Evolutionary conservation across 768 basidiomycete species (phyloP).

Genomic region (Leccinellum albellum): DNA sequence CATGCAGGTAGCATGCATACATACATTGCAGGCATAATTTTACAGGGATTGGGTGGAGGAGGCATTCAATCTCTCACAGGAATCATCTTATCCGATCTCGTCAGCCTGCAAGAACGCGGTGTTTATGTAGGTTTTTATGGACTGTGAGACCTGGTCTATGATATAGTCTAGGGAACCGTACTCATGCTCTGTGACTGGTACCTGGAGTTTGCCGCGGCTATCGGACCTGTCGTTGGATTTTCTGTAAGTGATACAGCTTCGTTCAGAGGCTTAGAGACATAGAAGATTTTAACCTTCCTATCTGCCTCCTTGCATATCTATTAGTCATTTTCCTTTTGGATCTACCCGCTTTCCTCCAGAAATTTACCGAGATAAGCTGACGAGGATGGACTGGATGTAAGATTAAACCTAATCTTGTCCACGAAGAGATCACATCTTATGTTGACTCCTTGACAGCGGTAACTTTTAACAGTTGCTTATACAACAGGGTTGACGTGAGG

Average conservation of each 20-base stretch:
- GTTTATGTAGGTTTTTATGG: slow-evolving; percentile 35
- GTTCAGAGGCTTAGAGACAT: neutral
- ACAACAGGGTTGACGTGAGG: slow-evolving; percentile 48
- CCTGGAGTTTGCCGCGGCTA: slow-evolving; percentile 36
- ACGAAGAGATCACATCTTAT: neutral
- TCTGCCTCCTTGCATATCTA: slow-evolving; percentile 28
- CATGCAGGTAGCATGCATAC: slow-evolving; percentile 38
- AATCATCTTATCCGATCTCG: slow-evolving; percentile 45
- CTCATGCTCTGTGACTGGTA: slow-evolving; percentile 3
- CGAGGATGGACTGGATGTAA: slow-evolving; percentile 43
- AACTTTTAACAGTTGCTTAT: slow-evolving; percentile 33
- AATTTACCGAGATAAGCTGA: slow-evolving; percentile 33
- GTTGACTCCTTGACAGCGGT: slow-evolving; percentile 28
- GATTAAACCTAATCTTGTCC: slow-evolving; percentile 2
- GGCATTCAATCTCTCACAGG: slow-evolving; percentile 35
- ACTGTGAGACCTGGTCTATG: slow-evolving; percentile 20
- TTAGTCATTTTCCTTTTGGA: slow-evolving; percentile 31
- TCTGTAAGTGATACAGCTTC: slow-evolving; percentile 26
- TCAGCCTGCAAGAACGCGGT: slow-evolving; percentile 45
- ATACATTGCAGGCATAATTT: slow-evolving; percentile 40
- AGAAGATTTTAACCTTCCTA: slow-evolving; percentile 40
- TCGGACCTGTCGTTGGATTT: slow-evolving; percentile 40
- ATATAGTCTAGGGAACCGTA: neutral
- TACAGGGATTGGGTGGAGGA: slow-evolving; percentile 42
- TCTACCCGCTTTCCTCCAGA: slow-evolving; percentile 34